Evolutionary conservation across 2,329 filamentous ascomycete species (phyloP), one percentile per base, ranked within the genome.

Genomic region (Hawksworthiomyces lignivorus): DNA sequence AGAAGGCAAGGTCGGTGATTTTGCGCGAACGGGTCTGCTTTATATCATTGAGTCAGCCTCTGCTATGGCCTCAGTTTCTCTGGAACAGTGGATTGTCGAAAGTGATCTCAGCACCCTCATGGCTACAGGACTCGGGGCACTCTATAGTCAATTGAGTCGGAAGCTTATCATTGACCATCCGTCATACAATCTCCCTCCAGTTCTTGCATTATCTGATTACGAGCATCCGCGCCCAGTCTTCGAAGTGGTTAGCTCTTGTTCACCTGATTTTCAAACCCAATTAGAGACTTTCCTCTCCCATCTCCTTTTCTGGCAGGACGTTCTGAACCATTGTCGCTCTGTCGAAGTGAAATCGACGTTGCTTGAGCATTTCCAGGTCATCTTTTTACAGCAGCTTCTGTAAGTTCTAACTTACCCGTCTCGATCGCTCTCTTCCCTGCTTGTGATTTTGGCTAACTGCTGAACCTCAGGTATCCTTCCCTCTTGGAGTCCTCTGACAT

Each of bases 61-160:
- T 1, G 87, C 90, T 0, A 90, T 87, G 0, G 83, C 80, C 51
- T 94, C 88, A 1, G 76, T 80, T 17, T 75, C 80, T 1, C 63
- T 98, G 45, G 92, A 98, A 64, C 85, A 87, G 36, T 98, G 92
- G 92, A 86, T 98, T 50, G 87, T 97, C 35, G 89, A 95, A 58
- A 96, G 90, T 60, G 92, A 98, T 59, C 70, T 98, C 39, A 92
- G 92, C 11, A 97, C 92, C 0, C 70, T 97, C 50, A 97, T 98
- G 92, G 92, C 92, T 4, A 97, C 88, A 0, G 92, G 92, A 1
- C 67, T 98, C 1, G 92, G 92, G 14, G 92, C 76, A 71, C 56
- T 82, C 35, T 77, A 81, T 58, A 79, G 73, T 52, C 76, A 81
- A 52, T 64, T 81, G 47, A 80, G 77, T 53, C 79, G 84, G 48